These are phyloP conservation scores for Kodamaea sagamina DNA, from an alignment of 805 yeast species.

Conservation along the genomic window DNA sequence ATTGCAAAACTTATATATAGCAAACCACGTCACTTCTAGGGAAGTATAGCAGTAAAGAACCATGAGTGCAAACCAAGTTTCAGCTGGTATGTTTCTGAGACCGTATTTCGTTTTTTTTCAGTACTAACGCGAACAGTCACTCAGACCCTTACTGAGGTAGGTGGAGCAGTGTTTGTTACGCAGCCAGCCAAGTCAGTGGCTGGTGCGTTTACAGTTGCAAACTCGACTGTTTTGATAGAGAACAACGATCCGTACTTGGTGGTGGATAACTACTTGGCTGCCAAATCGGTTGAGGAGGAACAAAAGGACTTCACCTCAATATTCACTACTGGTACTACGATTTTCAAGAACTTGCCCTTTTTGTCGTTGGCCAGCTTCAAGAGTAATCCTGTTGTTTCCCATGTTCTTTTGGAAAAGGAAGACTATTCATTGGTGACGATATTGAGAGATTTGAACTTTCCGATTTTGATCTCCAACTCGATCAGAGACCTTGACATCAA, in stretches of 20 bases:
- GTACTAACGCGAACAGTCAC: slow-evolving; percentile 26
- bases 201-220: slow-evolving; percentile 23
- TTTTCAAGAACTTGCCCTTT: slow-evolving; percentile 63
- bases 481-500: slow-evolving; percentile 54
- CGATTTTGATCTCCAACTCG: slow-evolving; percentile 67
- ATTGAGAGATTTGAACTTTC: slow-evolving; percentile 66
- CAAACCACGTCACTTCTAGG: neutral
- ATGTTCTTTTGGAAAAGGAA: slow-evolving; percentile 55
- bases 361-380: slow-evolving; percentile 44
- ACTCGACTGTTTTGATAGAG: slow-evolving; percentile 34
- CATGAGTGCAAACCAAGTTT: slow-evolving; percentile 18
- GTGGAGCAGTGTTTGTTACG: slow-evolving; percentile 42
- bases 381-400: slow-evolving; percentile 53
- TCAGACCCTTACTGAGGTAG: slow-evolving; percentile 26
- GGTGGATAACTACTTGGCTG: slow-evolving; percentile 36
- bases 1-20: slow-evolving; percentile 6
- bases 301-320: slow-evolving; percentile 41
- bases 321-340: slow-evolving; percentile 51
- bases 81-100: slow-evolving; percentile 7
- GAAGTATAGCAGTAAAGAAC: neutral
- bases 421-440: slow-evolving; percentile 75
- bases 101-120: neutral
- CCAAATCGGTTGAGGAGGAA: slow-evolving; percentile 13
- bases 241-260: slow-evolving; percentile 56
- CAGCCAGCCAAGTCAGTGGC: slow-evolving; percentile 49